Base-by-base conservation (phyloP, 305 asterid genomes). In the Solanum chacoense region DNA sequence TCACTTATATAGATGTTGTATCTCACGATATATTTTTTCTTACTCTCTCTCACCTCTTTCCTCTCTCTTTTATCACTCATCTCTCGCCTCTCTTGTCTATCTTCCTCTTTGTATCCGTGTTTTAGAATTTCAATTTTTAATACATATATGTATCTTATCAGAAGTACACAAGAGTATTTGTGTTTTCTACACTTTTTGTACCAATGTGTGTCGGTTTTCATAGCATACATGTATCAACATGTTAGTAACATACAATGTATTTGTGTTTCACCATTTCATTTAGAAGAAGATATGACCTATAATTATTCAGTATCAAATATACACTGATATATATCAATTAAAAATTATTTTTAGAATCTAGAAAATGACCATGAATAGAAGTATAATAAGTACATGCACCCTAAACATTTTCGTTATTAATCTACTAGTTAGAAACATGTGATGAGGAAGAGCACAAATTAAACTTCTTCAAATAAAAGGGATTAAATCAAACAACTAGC, bases 381-480 rank as follows among this genome's bases (percentile, higher is more conserved):
- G 65, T 11, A 86, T 74, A 63, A 7, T 20, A 42, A 87, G 88
- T 89, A 87, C 91, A 89, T 36, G 59, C 87, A 88, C 85, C 88
- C 65, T 84, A 83, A 81, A 73, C 85, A 31, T 7, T 18, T 72
- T 88, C 40, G 34, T n/a, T 72, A 83, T 87, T 34, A 26, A 88
- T 31, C 86, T 55, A 87, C 81, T 75, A 34, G n/a, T 29, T 34
- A 75, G 81, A 59, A 72, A 36, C 81, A 83, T 69, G 88, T 72
- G 84, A 84, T 72, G 75, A 84, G 87, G 37, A 59, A 79, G 36
- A 79, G 12, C 36, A 40, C 24, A 29, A 26, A 38, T 11, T 38
- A 38, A 38, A 40, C 88, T 20, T 86, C 40, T 40, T 72, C 42
- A 18, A 86, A 59, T 86, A 69, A 59, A 72, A 32, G 11, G 45